Percentiles rank a stretch among this genome's conserved stretches.
These are phyloP conservation scores for Raphanus sativus DNA, from an alignment of 345 rosid genomes.

Conservation along the genomic window DNA sequence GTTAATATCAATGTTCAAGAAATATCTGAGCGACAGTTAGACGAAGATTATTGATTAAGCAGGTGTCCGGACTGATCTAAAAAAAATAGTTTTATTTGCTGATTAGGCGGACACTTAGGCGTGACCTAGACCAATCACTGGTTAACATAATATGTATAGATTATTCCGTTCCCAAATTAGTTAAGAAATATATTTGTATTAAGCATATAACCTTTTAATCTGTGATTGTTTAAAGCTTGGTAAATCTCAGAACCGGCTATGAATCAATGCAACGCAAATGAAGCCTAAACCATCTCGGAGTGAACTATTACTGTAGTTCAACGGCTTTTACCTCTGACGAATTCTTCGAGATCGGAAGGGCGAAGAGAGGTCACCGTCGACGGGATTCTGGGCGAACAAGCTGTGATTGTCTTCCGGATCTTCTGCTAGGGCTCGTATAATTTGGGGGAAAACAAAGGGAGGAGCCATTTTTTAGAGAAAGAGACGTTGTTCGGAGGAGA, in stretches of 20 bases:
- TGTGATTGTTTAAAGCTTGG: neutral
- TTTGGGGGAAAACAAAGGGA: conserved; percentile 75
- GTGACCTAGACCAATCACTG: too few species aligned
- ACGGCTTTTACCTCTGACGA: conserved; percentile 69
- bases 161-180: too few species aligned
- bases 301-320: neutral
- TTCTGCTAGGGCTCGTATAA: conserved; percentile 65
- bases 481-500: conserved; percentile 11
- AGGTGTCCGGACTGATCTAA: too few species aligned
- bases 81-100: too few species aligned
- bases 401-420: conserved; percentile 50
- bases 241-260: neutral
- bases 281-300: conserved; percentile 31
- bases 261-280: neutral
- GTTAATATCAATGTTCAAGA: too few species aligned
- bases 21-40: too few species aligned
- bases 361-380: conserved; percentile 58
- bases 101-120: too few species aligned
- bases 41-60: too few species aligned
- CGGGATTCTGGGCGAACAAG: conserved; percentile 53
- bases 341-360: conserved; percentile 73
- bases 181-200: too few species aligned
- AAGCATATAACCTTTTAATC: neutral
- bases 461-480: conserved; percentile 64
- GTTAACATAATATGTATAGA: too few species aligned